Evolutionary conservation across 2,329 filamentous ascomycete genomes (phyloP).

Genomic region (Aspergillus fumigatiaffinis): DNA sequence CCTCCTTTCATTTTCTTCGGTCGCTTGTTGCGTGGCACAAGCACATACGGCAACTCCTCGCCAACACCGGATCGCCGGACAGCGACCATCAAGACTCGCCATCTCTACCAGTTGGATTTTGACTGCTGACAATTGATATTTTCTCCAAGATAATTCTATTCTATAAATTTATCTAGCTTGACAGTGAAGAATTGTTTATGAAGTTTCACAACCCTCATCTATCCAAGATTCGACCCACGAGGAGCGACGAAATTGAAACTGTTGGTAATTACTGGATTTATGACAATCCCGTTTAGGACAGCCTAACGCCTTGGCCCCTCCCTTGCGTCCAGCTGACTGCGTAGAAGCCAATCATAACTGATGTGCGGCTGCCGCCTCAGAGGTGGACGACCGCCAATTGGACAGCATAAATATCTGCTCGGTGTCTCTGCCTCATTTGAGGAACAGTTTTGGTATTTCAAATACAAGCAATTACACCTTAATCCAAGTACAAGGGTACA

Average conservation of each 20-base stretch:
- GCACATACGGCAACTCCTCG: neutral
- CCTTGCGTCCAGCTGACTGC: constrained; percentile 13
- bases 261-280: neutral
- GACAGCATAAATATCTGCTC: constrained; percentile 8
- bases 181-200: neutral
- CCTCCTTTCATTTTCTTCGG: constrained; percentile 5
- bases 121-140: neutral
- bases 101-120: neutral
- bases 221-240: neutral
- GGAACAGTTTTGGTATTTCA: neutral
- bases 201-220: neutral
- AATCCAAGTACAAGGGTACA: neutral
- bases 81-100: neutral
- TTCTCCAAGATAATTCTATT: neutral
- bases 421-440: neutral
- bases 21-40: constrained; percentile 4
- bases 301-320: constrained; percentile 6
- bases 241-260: neutral
- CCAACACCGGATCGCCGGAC: neutral
- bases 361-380: constrained; percentile 2
- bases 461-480: neutral
- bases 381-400: constrained; percentile 3
- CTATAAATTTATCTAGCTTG: neutral
- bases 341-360: constrained; percentile 6
- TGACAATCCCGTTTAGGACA: neutral